Percentiles rank a stretch among this genome's conserved stretches.
Conservation (phyloP, 129 eudicot genomes). For the Tagetes patula region DNA sequence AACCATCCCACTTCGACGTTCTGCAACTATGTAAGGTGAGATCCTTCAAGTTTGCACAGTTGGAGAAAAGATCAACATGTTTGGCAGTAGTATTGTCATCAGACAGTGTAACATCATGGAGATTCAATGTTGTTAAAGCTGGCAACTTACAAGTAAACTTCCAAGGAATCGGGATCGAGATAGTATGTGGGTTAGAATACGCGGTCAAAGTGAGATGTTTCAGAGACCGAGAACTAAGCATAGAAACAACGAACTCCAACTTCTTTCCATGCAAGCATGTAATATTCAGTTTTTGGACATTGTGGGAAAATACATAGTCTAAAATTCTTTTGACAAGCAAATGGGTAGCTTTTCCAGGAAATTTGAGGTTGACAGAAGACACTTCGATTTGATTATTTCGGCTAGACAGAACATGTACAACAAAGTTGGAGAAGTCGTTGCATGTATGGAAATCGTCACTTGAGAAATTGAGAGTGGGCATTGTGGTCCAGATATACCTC, state of each 20-base stretch:
- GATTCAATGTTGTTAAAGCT: slow-evolving; percentile 18
- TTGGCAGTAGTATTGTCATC: not conserved
- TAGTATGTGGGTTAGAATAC: too few species aligned
- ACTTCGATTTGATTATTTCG: slow-evolving; percentile 15
- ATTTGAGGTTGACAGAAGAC: slow-evolving; percentile 9
- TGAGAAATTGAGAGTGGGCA: slow-evolving; percentile 26
- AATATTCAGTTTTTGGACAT: not conserved
- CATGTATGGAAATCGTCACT: not conserved
- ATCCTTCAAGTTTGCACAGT: slow-evolving; percentile 19
- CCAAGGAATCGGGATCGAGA: not conserved
- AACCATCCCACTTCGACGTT: too few species aligned
- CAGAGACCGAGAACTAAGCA: not conserved
- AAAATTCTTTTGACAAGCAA: not conserved
- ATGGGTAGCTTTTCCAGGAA: not conserved
- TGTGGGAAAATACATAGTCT: slow-evolving; percentile 19
- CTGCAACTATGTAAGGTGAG: not conserved
- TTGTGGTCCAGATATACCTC: slow-evolving; percentile 26
- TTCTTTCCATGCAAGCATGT: not conserved
- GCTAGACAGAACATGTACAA: not conserved
- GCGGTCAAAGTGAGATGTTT: slow-evolving; percentile 11
- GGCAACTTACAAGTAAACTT: slow-evolving; percentile 7
- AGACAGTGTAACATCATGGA: not conserved
- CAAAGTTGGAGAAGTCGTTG: not conserved
- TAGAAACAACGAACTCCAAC: not conserved
- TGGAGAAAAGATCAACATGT: slow-evolving; percentile 6